A percentile compares a stretch with the other conserved stretches of the same genome.
phyloP scores from a whole-genome alignment of 306 rosid genomes.

The Cucumis sativus region Cucumber_9930_V3 NC_026655.2:30121001-30121500 shows the following conservation, averaged over 20 bases:
- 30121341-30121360: slow-evolving; percentile 86
- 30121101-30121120: neutral
- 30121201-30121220: neutral
- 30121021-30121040: neutral
- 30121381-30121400: slow-evolving; percentile 71
- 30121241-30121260: neutral
- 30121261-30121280: neutral
- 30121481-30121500: slow-evolving; percentile 79
- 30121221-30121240: neutral
- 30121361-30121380: slow-evolving; percentile 89
- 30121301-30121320: slow-evolving; percentile 60
- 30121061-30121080: neutral
- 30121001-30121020: neutral
- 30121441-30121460: slow-evolving; percentile 98
- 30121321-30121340: slow-evolving; percentile 89
- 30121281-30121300: slow-evolving; percentile 10
- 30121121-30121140: neutral
- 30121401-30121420: slow-evolving; percentile 73
- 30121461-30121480: slow-evolving; percentile 91
- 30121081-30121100: neutral
- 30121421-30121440: slow-evolving; percentile 97
- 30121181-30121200: neutral
- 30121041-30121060: neutral
- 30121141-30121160: neutral
- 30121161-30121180: neutral